Evolutionary conservation across 805 yeast species (phyloP), one percentile per base, ranked within the genome.

Genomic region (Sugiyamaella valdiviana): DNA sequence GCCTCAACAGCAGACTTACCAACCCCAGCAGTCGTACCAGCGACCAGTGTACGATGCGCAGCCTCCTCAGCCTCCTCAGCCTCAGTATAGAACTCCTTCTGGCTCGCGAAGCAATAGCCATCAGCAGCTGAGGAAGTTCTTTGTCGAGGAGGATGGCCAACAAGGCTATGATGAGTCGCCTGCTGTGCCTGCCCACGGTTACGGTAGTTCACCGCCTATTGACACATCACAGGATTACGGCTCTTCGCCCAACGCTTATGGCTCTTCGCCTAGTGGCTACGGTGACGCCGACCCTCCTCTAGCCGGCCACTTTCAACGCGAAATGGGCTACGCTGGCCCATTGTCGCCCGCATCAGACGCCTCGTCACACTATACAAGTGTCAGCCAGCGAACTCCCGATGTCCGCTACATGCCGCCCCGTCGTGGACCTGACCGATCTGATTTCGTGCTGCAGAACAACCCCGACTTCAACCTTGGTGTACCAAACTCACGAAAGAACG

Each of bases 351-450:
- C 42, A 17, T 51, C 57, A 14, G 54, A 52, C 29, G 38, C 50
- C 20, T 55, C 59, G 35, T 50, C 53, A 9, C 51, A 50, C 38
- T 55, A 51, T 39, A 55, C 59, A 2, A 51, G 56, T 14, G 46
- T 55, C 42, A 54, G 58, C 20, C 58, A 53, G 36, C 44, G 58
- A 20, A 49, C 48, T 15, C 36, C 45, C 36, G 55, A 50, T 37
- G 56, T 56, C 9, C 36, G 48, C 15, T 50, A 46, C 44, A 45
- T 17, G 42, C 44, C 53, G 46, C 43, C 39, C 44, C 37, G 44
- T 40, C 26, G 49, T 15, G 52, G 43, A 40, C 53, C 41, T 36
- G 50, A 41, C 32, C 36, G 50, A 16, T 56, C 50, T 10, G 55
- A 55, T 12, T 39, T 52, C 29, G 53, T 52, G 6, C 48, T 56